Conservation (phyloP, 1,284 basidiomycete genomes). For the Melampsora americana region DNA sequence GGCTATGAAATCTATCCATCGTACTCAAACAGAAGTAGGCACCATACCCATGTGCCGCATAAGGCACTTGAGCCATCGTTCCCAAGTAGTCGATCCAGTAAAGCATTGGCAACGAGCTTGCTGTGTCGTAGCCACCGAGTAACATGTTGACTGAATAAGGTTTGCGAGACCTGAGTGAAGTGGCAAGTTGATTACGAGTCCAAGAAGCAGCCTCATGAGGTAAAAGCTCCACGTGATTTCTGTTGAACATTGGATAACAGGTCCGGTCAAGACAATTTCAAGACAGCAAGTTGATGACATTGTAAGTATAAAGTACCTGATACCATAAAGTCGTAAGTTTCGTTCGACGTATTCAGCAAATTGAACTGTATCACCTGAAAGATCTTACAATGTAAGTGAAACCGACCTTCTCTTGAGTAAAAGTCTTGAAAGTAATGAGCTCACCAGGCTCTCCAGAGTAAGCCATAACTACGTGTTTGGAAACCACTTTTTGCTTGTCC, state of each 20-base stretch:
- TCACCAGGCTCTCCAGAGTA: conserved; percentile 87
- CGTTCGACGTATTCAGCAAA: conserved; percentile 95
- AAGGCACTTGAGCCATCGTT: conserved; percentile 81
- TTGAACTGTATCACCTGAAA: conserved; percentile 84
- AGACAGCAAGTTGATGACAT: not conserved
- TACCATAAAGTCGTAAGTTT: conserved; percentile 92
- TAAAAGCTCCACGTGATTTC: conserved; percentile 75
- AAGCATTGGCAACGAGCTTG: conserved; percentile 63
- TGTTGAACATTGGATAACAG: conserved; percentile 38
- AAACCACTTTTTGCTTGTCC: conserved; percentile 92
- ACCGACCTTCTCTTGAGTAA: not conserved
- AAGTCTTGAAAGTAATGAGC: conserved; percentile 49
- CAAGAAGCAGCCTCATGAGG: conserved; percentile 87
- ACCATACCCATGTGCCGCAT: conserved; percentile 92
- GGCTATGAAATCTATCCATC: conserved; percentile 73
- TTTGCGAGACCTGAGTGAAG: conserved; percentile 78
- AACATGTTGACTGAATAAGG: conserved; percentile 91
- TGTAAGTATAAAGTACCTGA: conserved; percentile 62
- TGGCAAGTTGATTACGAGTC: conserved; percentile 85
- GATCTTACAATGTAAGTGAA: conserved; percentile 10
- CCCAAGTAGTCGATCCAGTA: conserved; percentile 98
- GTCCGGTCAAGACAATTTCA: not conserved
- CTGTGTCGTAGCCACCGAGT: conserved; percentile 83
- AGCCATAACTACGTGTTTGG: conserved; percentile 89
- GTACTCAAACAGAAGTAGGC: conserved; percentile 87